Percentiles rank a stretch among this genome's conserved stretches.
phyloP scores from a whole-genome alignment of 148 eudicot species.

The Rhododendron griersonianum region DNA sequence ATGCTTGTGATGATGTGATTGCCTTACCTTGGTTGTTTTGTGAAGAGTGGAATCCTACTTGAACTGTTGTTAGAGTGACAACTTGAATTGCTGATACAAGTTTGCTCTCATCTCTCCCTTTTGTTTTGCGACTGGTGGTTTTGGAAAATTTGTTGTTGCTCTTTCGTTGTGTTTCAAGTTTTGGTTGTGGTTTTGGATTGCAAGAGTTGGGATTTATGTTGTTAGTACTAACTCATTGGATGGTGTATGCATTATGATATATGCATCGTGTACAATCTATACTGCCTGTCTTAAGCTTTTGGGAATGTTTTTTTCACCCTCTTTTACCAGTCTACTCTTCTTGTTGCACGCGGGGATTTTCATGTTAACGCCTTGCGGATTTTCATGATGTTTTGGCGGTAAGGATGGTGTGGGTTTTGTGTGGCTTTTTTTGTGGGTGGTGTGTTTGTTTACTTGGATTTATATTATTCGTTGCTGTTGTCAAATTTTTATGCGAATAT shows the following conservation, averaged over 20 bases:
- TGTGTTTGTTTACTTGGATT: neutral
- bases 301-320: neutral
- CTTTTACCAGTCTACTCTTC: neutral
- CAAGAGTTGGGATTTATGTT: neutral
- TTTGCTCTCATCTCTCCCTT: neutral
- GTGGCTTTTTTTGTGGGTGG: neutral
- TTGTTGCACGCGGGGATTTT: neutral
- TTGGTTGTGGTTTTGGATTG: neutral
- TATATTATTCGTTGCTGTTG: neutral
- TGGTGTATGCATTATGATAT: neutral
- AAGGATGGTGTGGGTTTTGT: neutral
- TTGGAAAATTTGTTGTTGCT: neutral
- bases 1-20: neutral
- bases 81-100: neutral
- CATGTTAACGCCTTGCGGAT: neutral
- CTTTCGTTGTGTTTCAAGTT: neutral
- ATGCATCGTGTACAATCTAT: neutral
- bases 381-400: neutral
- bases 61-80: neutral
- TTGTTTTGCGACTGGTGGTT: neutral
- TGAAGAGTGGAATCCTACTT: neutral
- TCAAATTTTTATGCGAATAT: neutral
- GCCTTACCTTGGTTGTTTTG: neutral
- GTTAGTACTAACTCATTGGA: neutral
- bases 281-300: neutral